phyloP scores from a whole-genome alignment of 345 rosid genomes.

The Bretschneidera sinensis region DNA sequence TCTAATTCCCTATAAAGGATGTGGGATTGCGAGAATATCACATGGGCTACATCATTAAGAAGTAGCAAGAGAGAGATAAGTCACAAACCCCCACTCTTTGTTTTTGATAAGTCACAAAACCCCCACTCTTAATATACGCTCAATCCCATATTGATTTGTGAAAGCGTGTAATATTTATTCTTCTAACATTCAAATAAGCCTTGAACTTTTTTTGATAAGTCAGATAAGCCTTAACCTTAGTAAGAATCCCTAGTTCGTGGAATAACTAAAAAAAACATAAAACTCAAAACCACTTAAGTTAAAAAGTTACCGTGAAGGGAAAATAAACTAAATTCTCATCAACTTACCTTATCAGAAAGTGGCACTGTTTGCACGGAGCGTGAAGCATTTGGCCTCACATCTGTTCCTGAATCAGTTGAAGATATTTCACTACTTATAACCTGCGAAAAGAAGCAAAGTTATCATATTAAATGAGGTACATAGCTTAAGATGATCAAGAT shows the following conservation, averaged over 20 bases:
- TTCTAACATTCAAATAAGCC: no score
- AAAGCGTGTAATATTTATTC: no score
- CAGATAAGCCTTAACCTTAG: background rate
- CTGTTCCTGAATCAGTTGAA: constrained; percentile 23
- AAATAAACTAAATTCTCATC: background rate
- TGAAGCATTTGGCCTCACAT: constrained; percentile 25
- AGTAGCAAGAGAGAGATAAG: no score
- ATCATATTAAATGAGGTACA: constrained; percentile 1
- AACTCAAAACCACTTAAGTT: background rate
- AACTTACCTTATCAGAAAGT: constrained; percentile 28
- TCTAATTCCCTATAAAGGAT: no score
- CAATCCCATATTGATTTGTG: no score
- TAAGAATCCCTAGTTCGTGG: background rate
- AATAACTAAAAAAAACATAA: no score
- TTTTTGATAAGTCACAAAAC: no score
- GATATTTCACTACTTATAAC: constrained; percentile 34
- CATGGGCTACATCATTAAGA: no score
- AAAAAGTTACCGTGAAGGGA: background rate
- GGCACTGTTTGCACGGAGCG: constrained; percentile 22
- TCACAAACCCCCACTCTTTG: no score
- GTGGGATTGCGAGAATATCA: no score
- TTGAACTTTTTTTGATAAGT: background rate
- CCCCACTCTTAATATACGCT: no score
- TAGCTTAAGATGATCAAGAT: constrained; percentile 17
- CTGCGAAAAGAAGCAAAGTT: constrained; percentile 16